Evolutionary conservation across 495 filamentous ascomycete genomes (phyloP).

Genomic region (Penicillium bovifimosum): DNA sequence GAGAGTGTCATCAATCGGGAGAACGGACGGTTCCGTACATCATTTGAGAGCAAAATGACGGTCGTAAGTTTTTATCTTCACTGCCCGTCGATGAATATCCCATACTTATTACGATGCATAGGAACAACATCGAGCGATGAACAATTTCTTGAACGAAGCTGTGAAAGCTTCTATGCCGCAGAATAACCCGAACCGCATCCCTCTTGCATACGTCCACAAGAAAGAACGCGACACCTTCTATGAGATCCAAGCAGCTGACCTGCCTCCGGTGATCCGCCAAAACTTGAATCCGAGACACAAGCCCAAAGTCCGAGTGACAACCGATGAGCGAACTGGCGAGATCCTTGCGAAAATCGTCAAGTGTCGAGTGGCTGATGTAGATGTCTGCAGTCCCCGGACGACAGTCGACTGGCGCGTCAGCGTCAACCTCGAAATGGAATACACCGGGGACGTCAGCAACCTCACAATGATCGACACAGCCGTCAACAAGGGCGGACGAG

Average conservation of each 20-base stretch:
- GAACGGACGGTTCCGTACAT: constrained; percentile 41
- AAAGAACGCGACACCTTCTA: constrained; percentile 77
- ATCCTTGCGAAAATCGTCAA: constrained; percentile 84
- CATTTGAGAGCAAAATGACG: constrained; percentile 81
- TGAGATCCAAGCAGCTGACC: constrained; percentile 56
- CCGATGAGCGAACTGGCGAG: constrained; percentile 65
- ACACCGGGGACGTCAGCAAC: constrained; percentile 59
- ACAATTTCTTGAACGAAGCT: constrained; percentile 70
- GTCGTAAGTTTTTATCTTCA: constrained; percentile 50
- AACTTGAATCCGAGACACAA: constrained; percentile 53
- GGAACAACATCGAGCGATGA: constrained; percentile 72
- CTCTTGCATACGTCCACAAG: constrained; percentile 73
- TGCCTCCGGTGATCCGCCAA: constrained; percentile 52
- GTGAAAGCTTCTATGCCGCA: constrained; percentile 46
- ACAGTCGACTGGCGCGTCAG: constrained; percentile 82
- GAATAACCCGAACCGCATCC: constrained; percentile 48
- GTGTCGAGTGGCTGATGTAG: constrained; percentile 73
- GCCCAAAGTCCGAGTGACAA: constrained; percentile 69
- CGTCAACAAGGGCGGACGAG: constrained; percentile 30
- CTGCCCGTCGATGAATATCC: background rate
- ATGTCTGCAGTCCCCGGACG: constrained; percentile 66
- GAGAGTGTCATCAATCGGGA: constrained; percentile 59
- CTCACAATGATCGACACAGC: constrained; percentile 36
- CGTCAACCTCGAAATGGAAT: constrained; percentile 85
- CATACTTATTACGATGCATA: constrained; percentile 26